A percentile compares a stretch with the other conserved stretches of the same genome.
Conservation (phyloP, 2,329 filamentous ascomycete genomes). For the Botrytis cinerea region DNA sequence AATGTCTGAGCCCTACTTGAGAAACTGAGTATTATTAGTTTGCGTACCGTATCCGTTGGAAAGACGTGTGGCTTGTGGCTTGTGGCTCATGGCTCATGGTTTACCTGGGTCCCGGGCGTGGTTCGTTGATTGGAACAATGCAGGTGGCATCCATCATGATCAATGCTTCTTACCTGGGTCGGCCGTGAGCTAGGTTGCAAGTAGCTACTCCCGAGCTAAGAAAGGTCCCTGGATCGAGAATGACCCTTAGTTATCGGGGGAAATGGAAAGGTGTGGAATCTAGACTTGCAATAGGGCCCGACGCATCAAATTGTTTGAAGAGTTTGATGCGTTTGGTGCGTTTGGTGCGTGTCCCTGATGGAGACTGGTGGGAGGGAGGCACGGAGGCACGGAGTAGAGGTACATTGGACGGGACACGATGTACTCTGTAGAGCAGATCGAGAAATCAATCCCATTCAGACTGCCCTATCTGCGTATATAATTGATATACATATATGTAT, state of each 20-base stretch:
- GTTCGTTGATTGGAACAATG: neutral
- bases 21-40: neutral
- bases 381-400: too few relatives aligned
- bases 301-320: neutral
- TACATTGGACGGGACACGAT: too few relatives aligned
- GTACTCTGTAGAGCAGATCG: too few relatives aligned
- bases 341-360: too few relatives aligned
- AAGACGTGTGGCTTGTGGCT: neutral
- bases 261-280: neutral
- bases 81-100: neutral
- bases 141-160: neutral
- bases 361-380: too few relatives aligned
- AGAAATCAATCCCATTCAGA: too few relatives aligned
- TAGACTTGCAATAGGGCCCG: neutral
- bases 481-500: too few relatives aligned
- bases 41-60: neutral
- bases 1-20: neutral
- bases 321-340: neutral
- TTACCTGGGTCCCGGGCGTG: too few relatives aligned
- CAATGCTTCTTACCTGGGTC: neutral
- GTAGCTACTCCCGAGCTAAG: neutral
- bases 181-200: neutral
- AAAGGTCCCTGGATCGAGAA: conserved; percentile 6
- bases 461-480: too few relatives aligned
- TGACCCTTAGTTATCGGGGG: neutral